Evolutionary conservation across 768 basidiomycete species (phyloP).

Genomic region (Cystofilobasidium ferigula): DNA sequence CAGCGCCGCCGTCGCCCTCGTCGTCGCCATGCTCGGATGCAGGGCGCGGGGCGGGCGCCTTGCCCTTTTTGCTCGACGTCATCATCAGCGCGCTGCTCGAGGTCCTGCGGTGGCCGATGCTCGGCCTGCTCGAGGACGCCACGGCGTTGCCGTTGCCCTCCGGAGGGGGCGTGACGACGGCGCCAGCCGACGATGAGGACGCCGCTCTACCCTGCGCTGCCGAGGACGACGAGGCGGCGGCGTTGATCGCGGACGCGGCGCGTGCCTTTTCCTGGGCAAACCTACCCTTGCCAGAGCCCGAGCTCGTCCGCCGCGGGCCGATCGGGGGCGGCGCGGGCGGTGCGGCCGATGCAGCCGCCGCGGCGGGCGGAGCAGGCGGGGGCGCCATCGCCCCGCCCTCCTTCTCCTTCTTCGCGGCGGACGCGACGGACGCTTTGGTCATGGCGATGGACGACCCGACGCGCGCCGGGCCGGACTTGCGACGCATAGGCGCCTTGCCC

Average conservation of each 20-base stretch:
- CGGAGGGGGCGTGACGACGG: no score
- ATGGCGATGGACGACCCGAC: background rate
- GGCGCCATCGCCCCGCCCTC: background rate
- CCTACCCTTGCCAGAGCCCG: background rate
- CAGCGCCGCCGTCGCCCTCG: no score
- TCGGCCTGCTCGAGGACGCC: background rate
- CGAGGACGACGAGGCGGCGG: no score
- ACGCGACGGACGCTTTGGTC: background rate
- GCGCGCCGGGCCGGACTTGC: background rate
- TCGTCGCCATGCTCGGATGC: constrained; percentile 14
- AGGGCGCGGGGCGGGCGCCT: background rate
- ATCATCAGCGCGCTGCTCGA: constrained; percentile 3
- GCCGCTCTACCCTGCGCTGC: no score
- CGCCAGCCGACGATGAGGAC: no score
- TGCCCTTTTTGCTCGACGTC: background rate
- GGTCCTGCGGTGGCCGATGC: background rate
- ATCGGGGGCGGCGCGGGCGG: background rate
- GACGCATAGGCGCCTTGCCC: no score
- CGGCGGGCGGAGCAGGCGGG: background rate
- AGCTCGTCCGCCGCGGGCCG: background rate
- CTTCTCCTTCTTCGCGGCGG: background rate
- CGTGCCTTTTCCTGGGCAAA: constrained; percentile 14
- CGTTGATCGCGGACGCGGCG: constrained; percentile 6
- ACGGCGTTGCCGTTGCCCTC: no score
- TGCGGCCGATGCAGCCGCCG: background rate